Evolutionary conservation across 345 rosid species (phyloP).

Genomic region (Nasturtium officinale): DNA sequence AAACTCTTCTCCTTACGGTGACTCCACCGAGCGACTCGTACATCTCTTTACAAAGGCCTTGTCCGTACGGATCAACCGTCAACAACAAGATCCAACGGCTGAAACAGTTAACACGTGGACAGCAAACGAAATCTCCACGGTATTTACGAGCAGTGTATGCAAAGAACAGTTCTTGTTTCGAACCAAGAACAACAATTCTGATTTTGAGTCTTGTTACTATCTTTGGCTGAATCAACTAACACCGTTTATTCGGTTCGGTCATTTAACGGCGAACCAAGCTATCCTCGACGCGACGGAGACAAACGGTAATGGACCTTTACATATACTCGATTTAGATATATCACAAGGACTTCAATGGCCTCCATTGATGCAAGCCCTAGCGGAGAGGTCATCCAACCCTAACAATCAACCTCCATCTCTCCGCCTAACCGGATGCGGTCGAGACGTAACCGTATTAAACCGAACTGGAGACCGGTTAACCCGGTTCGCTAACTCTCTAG

Average conservation of each 20-base stretch:
- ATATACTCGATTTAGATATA: conserved; percentile 89
- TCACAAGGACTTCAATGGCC: conserved; percentile 99
- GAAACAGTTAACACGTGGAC: conserved; percentile 30
- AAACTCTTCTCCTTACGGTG: conserved; percentile 75
- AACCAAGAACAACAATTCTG: conserved; percentile 34
- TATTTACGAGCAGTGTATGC: conserved; percentile 44
- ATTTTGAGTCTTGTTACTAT: conserved; percentile 68
- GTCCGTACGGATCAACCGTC: conserved; percentile 63
- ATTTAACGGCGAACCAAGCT: conserved; percentile 93
- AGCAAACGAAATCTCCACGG: conserved; percentile 35
- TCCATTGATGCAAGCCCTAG: conserved; percentile 93
- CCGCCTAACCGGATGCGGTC: conserved; percentile 86
- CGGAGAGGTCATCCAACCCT: conserved; percentile 54
- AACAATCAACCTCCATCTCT: conserved; percentile 55
- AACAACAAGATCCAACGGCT: conserved; percentile 32
- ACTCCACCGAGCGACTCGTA: conserved; percentile 70
- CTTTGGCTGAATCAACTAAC: conserved; percentile 83
- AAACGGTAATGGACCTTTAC: conserved; percentile 55
- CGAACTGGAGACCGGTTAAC: conserved; percentile 86
- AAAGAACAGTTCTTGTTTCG: conserved; percentile 45
- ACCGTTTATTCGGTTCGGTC: conserved; percentile 84
- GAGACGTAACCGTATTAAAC: conserved; percentile 56
- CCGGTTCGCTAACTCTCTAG: conserved; percentile 76
- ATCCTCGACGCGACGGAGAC: conserved; percentile 71
- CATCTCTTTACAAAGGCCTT: conserved; percentile 82